A percentile compares a stretch with the other conserved stretches of the same genome.
Conservation (phyloP, 208 protist genomes). For the Porcisia hertigi region DNA sequence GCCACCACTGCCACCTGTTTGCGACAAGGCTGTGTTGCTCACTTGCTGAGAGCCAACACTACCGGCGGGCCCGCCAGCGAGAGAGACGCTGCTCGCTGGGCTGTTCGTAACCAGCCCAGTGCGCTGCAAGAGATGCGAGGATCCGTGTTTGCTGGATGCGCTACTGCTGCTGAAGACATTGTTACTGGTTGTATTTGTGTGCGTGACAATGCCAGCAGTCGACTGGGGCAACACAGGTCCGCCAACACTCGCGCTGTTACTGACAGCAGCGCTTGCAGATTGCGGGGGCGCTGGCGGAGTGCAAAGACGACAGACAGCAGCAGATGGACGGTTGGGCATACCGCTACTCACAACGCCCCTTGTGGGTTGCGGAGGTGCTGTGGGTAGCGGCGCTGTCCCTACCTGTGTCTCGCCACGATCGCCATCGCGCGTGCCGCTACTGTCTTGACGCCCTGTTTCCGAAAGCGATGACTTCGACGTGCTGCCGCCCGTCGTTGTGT, state of each 20-base stretch:
- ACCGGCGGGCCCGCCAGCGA: not conserved
- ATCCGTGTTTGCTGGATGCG: constrained; percentile 15
- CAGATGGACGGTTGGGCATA: not conserved
- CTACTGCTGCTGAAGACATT: not conserved
- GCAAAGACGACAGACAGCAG: not conserved
- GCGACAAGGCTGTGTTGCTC: not conserved
- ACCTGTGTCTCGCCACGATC: not conserved
- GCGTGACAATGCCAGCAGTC: not conserved
- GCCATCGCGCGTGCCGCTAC: not conserved
- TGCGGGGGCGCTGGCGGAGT: constrained; percentile 13
- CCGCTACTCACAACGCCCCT: not conserved
- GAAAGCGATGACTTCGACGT: constrained; percentile 1
- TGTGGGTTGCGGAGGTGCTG: not conserved
- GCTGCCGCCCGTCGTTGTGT: not conserved
- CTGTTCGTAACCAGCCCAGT: constrained; percentile 1
- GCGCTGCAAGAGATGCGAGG: constrained; percentile 7
- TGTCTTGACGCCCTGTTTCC: not conserved
- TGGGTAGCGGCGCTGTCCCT: not conserved
- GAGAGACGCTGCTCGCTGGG: constrained; percentile 4
- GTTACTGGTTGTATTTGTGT: not conserved
- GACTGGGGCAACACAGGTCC: not conserved
- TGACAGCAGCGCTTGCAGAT: constrained; percentile 6
- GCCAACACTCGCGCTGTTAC: not conserved
- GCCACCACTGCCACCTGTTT: not conserved
- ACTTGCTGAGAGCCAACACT: not conserved